Evolutionary conservation across 2,329 filamentous ascomycete genomes (phyloP).

Genomic region (Curvularia sp.): DNA sequence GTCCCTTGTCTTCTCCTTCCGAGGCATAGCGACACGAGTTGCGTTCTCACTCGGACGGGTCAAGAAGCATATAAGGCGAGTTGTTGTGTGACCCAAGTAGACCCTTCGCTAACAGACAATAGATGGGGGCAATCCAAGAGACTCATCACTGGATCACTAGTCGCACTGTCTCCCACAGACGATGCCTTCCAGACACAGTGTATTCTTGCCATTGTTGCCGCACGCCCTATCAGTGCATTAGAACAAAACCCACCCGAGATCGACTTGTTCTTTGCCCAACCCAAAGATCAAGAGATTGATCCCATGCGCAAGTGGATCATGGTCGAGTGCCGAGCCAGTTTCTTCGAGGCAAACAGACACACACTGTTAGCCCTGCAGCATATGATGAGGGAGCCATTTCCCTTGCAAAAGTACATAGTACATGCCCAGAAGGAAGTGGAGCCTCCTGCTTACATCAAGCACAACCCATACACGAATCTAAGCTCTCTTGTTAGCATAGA

Average conservation of each 20-base stretch:
- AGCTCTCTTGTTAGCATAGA: slow-evolving; percentile 53
- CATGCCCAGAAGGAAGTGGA: slow-evolving; percentile 55
- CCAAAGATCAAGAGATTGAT: slow-evolving; percentile 70
- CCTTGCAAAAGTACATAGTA: slow-evolving; percentile 69
- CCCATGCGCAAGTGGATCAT: slow-evolving; percentile 75
- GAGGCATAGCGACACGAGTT: slow-evolving; percentile 71
- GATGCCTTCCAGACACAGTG: slow-evolving; percentile 72
- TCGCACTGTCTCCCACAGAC: slow-evolving; percentile 61
- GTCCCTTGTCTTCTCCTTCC: slow-evolving; percentile 68
- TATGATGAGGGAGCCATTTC: slow-evolving; percentile 65
- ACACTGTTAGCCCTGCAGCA: slow-evolving; percentile 76
- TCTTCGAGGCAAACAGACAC: slow-evolving; percentile 79
- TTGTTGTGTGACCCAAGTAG: background rate
- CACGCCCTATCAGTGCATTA: slow-evolving; percentile 69
- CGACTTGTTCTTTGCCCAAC: slow-evolving; percentile 74
- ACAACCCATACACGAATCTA: slow-evolving; percentile 61
- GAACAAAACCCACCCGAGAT: slow-evolving; percentile 73
- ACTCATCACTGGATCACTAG: slow-evolving; percentile 61
- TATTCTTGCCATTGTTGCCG: slow-evolving; percentile 75
- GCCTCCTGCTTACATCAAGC: slow-evolving; percentile 61
- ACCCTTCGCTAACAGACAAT: background rate
- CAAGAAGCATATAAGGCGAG: slow-evolving; percentile 65
- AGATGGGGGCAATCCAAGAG: slow-evolving; percentile 69
- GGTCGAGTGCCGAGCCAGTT: slow-evolving; percentile 76
- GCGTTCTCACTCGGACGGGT: slow-evolving; percentile 73